phyloP scores from a whole-genome alignment of 1,284 basidiomycete species.

The Cryptococcus sp. region DNA sequence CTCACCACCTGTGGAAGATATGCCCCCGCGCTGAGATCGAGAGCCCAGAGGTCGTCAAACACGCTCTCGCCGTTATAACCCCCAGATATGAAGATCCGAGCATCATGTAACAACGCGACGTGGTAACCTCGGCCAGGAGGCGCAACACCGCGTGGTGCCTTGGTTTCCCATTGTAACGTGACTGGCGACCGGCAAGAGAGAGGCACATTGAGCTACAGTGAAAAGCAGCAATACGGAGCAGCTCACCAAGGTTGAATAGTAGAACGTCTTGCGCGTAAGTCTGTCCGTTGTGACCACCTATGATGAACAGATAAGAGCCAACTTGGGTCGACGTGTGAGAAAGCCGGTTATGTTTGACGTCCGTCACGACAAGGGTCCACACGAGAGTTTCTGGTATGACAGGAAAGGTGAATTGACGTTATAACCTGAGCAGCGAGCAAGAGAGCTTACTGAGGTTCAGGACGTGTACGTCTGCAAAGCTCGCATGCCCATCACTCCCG shows the following conservation, averaged over 20 bases:
- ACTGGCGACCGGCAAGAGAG: conserved; percentile 52
- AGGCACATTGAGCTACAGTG: conserved; percentile 23
- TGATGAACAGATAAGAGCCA: conserved; percentile 87
- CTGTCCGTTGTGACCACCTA: conserved; percentile 81
- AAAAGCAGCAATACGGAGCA: conserved; percentile 38
- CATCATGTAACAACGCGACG: conserved; percentile 75
- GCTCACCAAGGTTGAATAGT: conserved; percentile 78
- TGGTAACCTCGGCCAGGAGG: conserved; percentile 75
- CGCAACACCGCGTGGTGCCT: conserved; percentile 63
- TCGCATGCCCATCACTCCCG: conserved; percentile 59
- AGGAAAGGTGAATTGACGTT: not conserved
- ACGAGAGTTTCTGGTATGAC: conserved; percentile 62
- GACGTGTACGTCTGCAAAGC: conserved; percentile 83
- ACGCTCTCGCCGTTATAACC: conserved; percentile 81
- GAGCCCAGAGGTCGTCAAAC: conserved; percentile 78
- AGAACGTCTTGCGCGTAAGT: conserved; percentile 78
- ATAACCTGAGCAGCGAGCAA: conserved; percentile 1
- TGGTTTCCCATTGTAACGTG: conserved; percentile 66
- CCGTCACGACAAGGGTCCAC: conserved; percentile 68
- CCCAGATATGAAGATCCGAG: conserved; percentile 80
- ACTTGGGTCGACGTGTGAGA: conserved; percentile 88
- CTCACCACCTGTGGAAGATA: conserved; percentile 82
- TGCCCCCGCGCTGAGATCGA: conserved; percentile 83
- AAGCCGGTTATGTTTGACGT: conserved; percentile 66
- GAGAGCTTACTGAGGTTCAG: conserved; percentile 71